Evolutionary conservation across 208 protist genomes (phyloP).

Genomic region (Leishmania arabica): DNA sequence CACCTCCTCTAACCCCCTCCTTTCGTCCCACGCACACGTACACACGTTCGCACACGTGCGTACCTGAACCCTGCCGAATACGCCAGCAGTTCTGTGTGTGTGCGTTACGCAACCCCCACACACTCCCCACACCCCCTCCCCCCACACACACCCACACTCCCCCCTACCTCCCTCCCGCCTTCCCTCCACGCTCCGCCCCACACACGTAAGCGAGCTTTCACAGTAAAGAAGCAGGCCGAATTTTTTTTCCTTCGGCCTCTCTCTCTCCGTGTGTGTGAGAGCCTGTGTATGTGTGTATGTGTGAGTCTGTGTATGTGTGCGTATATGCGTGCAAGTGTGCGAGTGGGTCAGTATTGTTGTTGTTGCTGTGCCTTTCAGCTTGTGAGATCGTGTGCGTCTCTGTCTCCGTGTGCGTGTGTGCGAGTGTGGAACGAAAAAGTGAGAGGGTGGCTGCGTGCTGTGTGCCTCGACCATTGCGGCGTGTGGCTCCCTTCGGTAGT

Average conservation of each 20-base stretch:
- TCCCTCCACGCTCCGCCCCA: no score
- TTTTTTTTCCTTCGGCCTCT: background rate
- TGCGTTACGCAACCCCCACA: constrained; percentile 1
- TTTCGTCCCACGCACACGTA: constrained; percentile 11
- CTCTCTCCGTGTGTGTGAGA: background rate
- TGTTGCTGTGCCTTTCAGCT: background rate
- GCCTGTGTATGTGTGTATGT: no score
- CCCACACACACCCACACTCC: background rate
- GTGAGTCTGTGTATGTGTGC: background rate
- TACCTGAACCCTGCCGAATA: constrained; percentile 1
- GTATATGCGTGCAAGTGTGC: background rate
- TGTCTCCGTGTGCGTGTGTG: background rate
- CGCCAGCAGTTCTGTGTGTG: background rate
- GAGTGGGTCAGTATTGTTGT: background rate
- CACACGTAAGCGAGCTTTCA: background rate
- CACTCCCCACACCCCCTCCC: background rate
- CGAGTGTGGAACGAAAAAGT: background rate
- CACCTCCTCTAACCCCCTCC: background rate
- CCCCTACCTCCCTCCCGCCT: no score
- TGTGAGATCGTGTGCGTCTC: background rate
- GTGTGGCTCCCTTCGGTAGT: background rate
- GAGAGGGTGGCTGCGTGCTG: background rate
- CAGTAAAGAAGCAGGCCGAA: background rate
- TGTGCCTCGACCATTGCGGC: background rate
- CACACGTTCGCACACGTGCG: constrained; percentile 4